Base-by-base conservation (phyloP, 148 eudicot genomes). In the Beta vulgaris region DNA sequence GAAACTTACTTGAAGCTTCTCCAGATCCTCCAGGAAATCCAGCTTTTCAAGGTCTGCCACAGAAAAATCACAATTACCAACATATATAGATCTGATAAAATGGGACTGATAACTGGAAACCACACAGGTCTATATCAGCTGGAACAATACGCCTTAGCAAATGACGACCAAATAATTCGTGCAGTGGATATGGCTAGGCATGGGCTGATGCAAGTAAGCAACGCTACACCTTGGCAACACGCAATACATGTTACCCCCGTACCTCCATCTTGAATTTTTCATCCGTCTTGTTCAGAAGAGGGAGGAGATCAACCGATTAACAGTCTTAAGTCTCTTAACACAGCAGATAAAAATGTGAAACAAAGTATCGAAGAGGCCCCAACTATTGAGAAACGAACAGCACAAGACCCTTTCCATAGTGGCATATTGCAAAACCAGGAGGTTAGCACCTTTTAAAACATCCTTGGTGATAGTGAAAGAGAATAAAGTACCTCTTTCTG, bases 41-140 rank as follows among this genome's bases (percentile, higher is more conserved):
- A 81, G 67, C 77, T 72, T 81, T 49, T 58, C 37, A 29, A 76
- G 69, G 57, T 68, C 83, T 81, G 77, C 68, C 80, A 77, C 49
- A 23, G 29, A 71, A 81, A 48, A 54, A 76, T 63, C 61, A 80
- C 44, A 39, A 19, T 72, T 28, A 36, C 32, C 66, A 35, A 51
- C 18, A 9, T 34, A n/a, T 64, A 66, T 25, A 64, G 6, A 37
- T 35, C 34, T 55, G 8, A 44, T 19, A 12, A 51, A 36, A 16
- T 40, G 48, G n/a, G 23, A 53, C 14, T 60, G 43, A 65, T 15
- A 35, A 36, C 15, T 39, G 14, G 26, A 36, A 49, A 6, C 40
- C 8, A 46, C 15, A 48, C 32, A 40, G 42, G 21, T 64, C 31
- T 23, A 53, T 51, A 63, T 70, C 55, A 69, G 10, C 26, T 57